Conservation (phyloP, 1,284 basidiomycete species). For the Pulchroboletus neoregius region DNA sequence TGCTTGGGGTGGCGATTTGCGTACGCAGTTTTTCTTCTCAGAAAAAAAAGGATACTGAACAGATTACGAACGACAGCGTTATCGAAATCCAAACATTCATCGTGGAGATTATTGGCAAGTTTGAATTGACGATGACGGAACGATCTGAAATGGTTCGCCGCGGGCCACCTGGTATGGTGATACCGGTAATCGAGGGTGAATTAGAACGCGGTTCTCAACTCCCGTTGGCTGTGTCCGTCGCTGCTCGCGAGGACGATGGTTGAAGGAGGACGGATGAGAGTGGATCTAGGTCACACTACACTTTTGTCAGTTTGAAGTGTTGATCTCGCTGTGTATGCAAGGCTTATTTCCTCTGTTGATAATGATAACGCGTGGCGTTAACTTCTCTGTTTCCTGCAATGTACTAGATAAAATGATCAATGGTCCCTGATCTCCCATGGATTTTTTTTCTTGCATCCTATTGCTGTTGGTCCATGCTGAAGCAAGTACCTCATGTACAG, state of each 20-base stretch:
- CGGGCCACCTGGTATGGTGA: slow-evolving; percentile 44
- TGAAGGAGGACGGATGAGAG: too few species aligned
- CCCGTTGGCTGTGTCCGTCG: slow-evolving; percentile 39
- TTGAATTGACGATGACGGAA: slow-evolving; percentile 43
- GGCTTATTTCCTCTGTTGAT: too few species aligned
- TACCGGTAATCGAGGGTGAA: slow-evolving; percentile 46
- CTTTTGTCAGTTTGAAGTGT: too few species aligned
- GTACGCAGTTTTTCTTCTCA: slow-evolving; percentile 2
- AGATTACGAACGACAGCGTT: slow-evolving; percentile 27
- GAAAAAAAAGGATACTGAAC: background rate
- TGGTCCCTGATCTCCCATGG: too few species aligned
- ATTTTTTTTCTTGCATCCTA: too few species aligned
- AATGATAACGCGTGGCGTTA: too few species aligned
- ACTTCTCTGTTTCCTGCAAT: too few species aligned
- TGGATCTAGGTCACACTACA: too few species aligned
- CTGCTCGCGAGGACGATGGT: background rate
- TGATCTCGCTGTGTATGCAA: too few species aligned
- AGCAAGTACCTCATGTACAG: too few species aligned
- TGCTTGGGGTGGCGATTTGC: slow-evolving; percentile 53
- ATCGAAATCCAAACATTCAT: slow-evolving; percentile 51
- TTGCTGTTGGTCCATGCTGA: too few species aligned
- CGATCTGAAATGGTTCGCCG: slow-evolving; percentile 38
- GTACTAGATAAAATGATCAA: too few species aligned
- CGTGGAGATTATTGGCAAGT: slow-evolving; percentile 44
- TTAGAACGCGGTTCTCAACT: slow-evolving; percentile 44